Conservation (phyloP, 1,139 yeast species). For the Geotrichum restrictum region DNA sequence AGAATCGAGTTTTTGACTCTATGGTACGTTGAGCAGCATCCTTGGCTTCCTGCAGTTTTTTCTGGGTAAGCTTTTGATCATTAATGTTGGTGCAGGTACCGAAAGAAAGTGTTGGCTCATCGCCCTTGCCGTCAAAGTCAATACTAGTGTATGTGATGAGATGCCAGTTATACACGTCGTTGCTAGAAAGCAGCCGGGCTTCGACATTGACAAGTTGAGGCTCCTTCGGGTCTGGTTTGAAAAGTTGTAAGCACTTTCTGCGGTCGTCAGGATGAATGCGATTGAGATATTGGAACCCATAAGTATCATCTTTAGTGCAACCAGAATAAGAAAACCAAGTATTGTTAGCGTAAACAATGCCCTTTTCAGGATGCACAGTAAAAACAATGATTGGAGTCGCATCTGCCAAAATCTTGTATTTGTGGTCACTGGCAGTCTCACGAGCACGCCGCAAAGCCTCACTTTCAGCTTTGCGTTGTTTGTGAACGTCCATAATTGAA, state of each 20-base stretch:
- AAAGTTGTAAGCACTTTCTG: constrained; percentile 28
- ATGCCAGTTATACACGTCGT: constrained; percentile 36
- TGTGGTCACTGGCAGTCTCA: constrained; percentile 37
- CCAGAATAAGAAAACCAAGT: constrained; percentile 40
- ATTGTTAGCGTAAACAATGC: constrained; percentile 37
- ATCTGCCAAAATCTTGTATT: constrained; percentile 38
- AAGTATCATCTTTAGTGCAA: constrained; percentile 30
- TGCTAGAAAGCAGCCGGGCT: constrained; percentile 30
- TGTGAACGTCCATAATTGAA: constrained; percentile 39
- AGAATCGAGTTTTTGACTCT: constrained; percentile 88
- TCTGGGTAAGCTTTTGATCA: constrained; percentile 45
- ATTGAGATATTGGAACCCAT: constrained; percentile 35
- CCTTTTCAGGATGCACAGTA: constrained; percentile 33
- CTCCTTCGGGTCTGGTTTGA: constrained; percentile 14
- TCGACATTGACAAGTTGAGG: constrained; percentile 29
- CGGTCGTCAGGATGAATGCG: constrained; percentile 35
- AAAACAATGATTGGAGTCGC: constrained; percentile 39
- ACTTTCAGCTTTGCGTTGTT: constrained; percentile 35
- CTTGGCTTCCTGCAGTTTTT: constrained; percentile 73
- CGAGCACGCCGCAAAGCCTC: constrained; percentile 35
- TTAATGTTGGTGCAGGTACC: constrained; percentile 39
- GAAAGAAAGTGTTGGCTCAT: constrained; percentile 29
- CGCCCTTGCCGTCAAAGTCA: constrained; percentile 20
- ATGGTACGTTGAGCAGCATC: constrained; percentile 87
- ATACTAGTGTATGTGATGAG: constrained; percentile 33